Evolutionary conservation across 1,284 basidiomycete species (phyloP), one percentile per base, ranked within the genome.

Genomic region (Cutaneotrichosporon curvatum): DNA sequence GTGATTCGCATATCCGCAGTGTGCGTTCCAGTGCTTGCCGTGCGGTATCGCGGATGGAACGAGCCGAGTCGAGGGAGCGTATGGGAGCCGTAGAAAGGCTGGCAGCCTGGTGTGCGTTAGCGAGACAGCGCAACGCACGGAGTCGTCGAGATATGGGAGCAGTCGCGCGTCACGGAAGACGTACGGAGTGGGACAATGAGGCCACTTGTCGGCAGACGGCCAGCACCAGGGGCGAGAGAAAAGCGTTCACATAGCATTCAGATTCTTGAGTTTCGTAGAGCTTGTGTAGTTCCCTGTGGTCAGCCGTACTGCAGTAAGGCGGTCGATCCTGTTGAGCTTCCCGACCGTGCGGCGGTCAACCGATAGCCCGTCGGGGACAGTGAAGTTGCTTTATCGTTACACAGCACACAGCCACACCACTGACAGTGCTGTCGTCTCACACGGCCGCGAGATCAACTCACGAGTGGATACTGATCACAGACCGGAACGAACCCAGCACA

Each of bases 21-120:
- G 55, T 57, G 30, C 56, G 48, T 37, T 70, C 65, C 45, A 70
- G 56, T 10, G 57, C 51, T 43, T 68, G 64, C n/a, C 67, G 57
- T 6, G 61, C 63, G 6, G 57, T 48, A 40, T 69, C 67, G 35
- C 55, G 43, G 10, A 69, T 65, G 2, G 60, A 60, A 16, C 67
- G 55, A 1, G 65, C 46, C 0, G 65, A 67, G 18, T 39, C 41
- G 12, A 47, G 21, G 23, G 61, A 49, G 20, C 65, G 55, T 6
- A 58, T 50, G 2, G 63, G 62, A 9, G 47, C 41, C 11, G 57
- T 51, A 3, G 65, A 63, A 6, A 55, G 34, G 2, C 49, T 12
- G 4, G 65, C 62, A 1, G 67, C 62, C 60, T 60, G 39, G 7
- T 19, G 22, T 36, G n/a, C n/a, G n/a, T n/a, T n/a, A n/a, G n/a